Evolutionary conservation across 768 basidiomycete genomes (phyloP).

Genomic region (Mycena sanguinolenta): DNA sequence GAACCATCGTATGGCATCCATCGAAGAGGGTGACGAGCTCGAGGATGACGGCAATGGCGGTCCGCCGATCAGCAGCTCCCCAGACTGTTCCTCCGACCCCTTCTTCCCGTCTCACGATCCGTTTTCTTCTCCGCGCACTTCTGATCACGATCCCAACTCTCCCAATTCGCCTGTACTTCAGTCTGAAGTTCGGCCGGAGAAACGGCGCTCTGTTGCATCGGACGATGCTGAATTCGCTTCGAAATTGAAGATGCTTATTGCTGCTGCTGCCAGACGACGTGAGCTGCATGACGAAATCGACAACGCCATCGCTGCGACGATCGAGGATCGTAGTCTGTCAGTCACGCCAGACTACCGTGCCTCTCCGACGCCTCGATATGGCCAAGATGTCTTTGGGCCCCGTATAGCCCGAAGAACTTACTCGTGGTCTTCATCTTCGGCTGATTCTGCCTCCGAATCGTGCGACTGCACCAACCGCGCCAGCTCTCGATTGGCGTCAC

Average conservation of each 20-base stretch:
- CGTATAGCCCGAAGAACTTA: background rate
- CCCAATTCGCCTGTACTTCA: conserved; percentile 1
- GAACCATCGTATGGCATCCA: background rate
- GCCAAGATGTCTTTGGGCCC: conserved; percentile 24
- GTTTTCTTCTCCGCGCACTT: conserved; percentile 29
- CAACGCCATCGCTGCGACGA: background rate
- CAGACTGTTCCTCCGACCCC: conserved; percentile 28
- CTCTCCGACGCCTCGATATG: conserved; percentile 11
- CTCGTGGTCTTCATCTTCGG: conserved; percentile 13
- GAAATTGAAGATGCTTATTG: conserved; percentile 15
- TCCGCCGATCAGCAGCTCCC: conserved; percentile 34
- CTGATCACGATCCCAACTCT: background rate
- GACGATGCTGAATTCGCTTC: conserved; percentile 11
- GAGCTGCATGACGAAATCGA: conserved; percentile 4
- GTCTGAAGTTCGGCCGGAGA: background rate
- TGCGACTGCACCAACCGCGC: conserved; percentile 20
- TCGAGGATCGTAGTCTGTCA: conserved; percentile 18
- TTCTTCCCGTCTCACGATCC: conserved; percentile 24
- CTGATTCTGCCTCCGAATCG: background rate
- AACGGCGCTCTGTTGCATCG: background rate
- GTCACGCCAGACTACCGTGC: conserved; percentile 32
- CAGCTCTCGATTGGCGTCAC: conserved; percentile 13
- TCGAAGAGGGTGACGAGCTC: conserved; percentile 26
- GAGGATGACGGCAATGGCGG: conserved; percentile 28
- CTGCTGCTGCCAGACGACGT: conserved; percentile 6